These are phyloP conservation scores for Flaveria floridana DNA, from an alignment of 140 eudicot species.

Conservation along the genomic window DNA sequence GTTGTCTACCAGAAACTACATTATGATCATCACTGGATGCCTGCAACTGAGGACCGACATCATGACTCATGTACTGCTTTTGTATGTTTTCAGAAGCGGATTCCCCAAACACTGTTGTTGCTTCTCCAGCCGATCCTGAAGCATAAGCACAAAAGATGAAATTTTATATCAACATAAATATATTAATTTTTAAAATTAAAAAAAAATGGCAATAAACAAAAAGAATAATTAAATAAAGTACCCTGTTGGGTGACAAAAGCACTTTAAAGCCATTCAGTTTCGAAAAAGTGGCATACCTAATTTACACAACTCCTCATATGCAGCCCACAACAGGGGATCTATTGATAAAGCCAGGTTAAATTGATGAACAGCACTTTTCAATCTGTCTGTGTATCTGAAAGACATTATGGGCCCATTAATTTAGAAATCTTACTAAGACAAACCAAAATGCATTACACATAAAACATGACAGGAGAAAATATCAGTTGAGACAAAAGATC, in stretches of 20 bases:
- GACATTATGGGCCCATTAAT: conserved; percentile 16
- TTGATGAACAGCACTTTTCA: conserved; percentile 69
- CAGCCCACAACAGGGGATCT: conserved; percentile 95
- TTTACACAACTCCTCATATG: conserved; percentile 90
- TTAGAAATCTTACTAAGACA: conserved; percentile 17
- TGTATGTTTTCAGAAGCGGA: conserved; percentile 73
- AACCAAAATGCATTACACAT: conserved; percentile 17
- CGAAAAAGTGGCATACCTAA: conserved; percentile 53
- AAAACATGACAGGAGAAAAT: conserved; percentile 2
- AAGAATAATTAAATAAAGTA: neutral
- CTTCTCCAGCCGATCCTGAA: conserved; percentile 92
- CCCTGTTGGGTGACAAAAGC: conserved; percentile 16
- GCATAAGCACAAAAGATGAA: conserved; percentile 18
- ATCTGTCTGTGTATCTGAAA: conserved; percentile 93
- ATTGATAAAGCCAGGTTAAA: conserved; percentile 87
- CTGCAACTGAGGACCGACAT: conserved; percentile 44
- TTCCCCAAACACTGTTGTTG: conserved; percentile 78
- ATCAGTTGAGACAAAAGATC: conserved; percentile 16
- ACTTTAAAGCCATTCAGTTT: neutral
- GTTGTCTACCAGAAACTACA: conserved; percentile 52
- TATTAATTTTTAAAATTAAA: neutral
- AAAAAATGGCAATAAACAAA: neutral
- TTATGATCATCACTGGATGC: conserved; percentile 51
- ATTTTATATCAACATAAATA: neutral
- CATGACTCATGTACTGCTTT: conserved; percentile 66